Evolutionary conservation across 345 rosid genomes (phyloP).

Genomic region (Rhodamnia argentea): DNA sequence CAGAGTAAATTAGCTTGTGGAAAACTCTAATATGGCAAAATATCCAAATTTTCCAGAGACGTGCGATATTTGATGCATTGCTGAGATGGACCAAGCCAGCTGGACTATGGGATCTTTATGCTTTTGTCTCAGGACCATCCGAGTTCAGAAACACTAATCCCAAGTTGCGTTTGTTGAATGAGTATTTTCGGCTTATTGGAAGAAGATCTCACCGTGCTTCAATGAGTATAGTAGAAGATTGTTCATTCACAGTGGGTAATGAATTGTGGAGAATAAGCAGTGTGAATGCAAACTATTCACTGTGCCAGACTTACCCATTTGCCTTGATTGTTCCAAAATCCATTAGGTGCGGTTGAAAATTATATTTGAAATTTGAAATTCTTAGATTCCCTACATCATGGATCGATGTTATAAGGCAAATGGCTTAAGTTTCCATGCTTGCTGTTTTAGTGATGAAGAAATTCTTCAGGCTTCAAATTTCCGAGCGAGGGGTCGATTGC

Average conservation of each 20-base stretch:
- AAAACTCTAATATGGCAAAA: background rate
- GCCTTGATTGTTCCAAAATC: slow-evolving; percentile 81
- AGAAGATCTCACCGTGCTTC: slow-evolving; percentile 48
- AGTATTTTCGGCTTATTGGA: slow-evolving; percentile 89
- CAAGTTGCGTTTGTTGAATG: slow-evolving; percentile 78
- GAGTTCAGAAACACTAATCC: slow-evolving; percentile 56
- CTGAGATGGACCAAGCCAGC: slow-evolving; percentile 49
- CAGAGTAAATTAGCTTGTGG: background rate
- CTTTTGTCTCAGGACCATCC: slow-evolving; percentile 73
- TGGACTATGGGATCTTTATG: slow-evolving; percentile 76
- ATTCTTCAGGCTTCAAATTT: slow-evolving; percentile 77
- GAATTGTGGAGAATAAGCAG: slow-evolving; percentile 83
- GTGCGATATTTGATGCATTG: slow-evolving; percentile 52
- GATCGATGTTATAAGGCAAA: slow-evolving; percentile 4
- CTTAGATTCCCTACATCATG: background rate
- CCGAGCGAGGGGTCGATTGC: slow-evolving; percentile 83
- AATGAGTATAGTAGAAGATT: slow-evolving; percentile 53
- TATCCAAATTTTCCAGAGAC: slow-evolving; percentile 49
- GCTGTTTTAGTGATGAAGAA: slow-evolving; percentile 64
- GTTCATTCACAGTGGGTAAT: slow-evolving; percentile 61
- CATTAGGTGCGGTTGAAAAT: slow-evolving; percentile 43
- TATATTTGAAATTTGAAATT: background rate
- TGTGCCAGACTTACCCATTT: slow-evolving; percentile 86
- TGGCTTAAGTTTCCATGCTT: slow-evolving; percentile 4
- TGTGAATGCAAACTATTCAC: slow-evolving; percentile 48